Conservation (phyloP, 164 flowering plant genomes). For the Stephania yunnanensis region DNA sequence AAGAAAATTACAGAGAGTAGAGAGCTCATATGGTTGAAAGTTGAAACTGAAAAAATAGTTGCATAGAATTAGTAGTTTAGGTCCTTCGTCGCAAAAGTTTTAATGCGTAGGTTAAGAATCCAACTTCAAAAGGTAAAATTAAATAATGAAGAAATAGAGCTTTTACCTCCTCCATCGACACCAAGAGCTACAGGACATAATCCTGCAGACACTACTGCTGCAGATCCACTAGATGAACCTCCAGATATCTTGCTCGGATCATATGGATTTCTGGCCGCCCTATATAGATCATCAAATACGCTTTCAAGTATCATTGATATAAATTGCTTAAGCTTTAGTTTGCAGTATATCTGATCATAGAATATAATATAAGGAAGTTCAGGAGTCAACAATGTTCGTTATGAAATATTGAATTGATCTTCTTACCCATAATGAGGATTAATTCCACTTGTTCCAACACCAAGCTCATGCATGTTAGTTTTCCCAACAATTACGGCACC, state of each 20-base stretch:
- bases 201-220: constrained; percentile 89
- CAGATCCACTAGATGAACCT: constrained; percentile 98
- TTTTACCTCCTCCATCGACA: constrained; percentile 93
- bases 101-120: no score
- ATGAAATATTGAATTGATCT: background rate
- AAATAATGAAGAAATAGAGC: background rate
- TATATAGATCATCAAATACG: constrained; percentile 15
- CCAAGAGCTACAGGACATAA: constrained; percentile 94
- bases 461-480: constrained; percentile 99
- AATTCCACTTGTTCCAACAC: constrained; percentile 86
- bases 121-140: no score
- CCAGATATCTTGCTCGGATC: constrained; percentile 52
- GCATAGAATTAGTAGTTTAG: background rate
- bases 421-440: constrained; percentile 95
- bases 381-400: background rate
- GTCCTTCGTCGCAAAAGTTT: no score
- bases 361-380: no score
- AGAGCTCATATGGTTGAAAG: background rate
- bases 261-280: constrained; percentile 79
- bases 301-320: background rate
- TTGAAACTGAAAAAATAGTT: background rate
- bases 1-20: background rate
- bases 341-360: no score
- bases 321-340: no score
- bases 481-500: constrained; percentile 90